Percentiles rank a stretch among this genome's conserved stretches.
phyloP scores from a whole-genome alignment of 2,329 filamentous ascomycete species.

The Mollisia scopiformis region DNA sequence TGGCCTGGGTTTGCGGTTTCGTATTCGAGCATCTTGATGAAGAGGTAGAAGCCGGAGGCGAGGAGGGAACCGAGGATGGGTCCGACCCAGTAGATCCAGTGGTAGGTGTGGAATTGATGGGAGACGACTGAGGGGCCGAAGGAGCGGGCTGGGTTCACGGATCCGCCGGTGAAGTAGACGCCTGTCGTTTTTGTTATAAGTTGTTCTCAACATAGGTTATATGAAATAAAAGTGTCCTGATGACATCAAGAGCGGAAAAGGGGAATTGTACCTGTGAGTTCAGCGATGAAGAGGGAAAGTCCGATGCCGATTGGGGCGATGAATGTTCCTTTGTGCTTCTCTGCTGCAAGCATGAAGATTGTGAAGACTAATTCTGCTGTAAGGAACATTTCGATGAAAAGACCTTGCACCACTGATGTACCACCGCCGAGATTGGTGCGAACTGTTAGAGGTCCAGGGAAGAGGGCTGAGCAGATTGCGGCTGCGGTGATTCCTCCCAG shows the following conservation, averaged over 20 bases:
- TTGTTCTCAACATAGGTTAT: background rate
- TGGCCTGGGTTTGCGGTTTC: slow-evolving; percentile 45
- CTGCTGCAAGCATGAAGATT: slow-evolving; percentile 53
- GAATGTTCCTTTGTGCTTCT: slow-evolving; percentile 51
- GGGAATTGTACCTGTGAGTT: slow-evolving; percentile 34
- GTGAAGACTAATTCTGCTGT: slow-evolving; percentile 51
- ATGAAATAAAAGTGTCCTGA: too few relatives aligned
- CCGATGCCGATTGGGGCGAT: slow-evolving; percentile 52
- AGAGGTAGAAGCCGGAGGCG: slow-evolving; percentile 50
- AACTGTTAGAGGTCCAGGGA: slow-evolving; percentile 47
- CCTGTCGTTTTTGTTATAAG: slow-evolving; percentile 29
- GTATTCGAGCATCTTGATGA: slow-evolving; percentile 55
- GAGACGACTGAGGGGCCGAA: slow-evolving; percentile 52
- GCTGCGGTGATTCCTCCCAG: slow-evolving; percentile 42
- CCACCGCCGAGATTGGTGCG: slow-evolving; percentile 44
- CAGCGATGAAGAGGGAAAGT: slow-evolving; percentile 48
- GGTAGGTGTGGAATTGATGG: slow-evolving; percentile 43
- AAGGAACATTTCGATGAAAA: slow-evolving; percentile 54
- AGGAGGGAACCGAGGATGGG: slow-evolving; percentile 52
- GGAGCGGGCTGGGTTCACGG: slow-evolving; percentile 50
- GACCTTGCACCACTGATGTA: slow-evolving; percentile 44
- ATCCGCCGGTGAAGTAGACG: slow-evolving; percentile 52
- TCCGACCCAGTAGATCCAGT: slow-evolving; percentile 55
- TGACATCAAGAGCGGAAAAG: background rate
- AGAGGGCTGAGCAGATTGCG: slow-evolving; percentile 43